phyloP scores from a whole-genome alignment of 2,329 filamentous ascomycete genomes.

The Sporothrix dimorphospora region DNA sequence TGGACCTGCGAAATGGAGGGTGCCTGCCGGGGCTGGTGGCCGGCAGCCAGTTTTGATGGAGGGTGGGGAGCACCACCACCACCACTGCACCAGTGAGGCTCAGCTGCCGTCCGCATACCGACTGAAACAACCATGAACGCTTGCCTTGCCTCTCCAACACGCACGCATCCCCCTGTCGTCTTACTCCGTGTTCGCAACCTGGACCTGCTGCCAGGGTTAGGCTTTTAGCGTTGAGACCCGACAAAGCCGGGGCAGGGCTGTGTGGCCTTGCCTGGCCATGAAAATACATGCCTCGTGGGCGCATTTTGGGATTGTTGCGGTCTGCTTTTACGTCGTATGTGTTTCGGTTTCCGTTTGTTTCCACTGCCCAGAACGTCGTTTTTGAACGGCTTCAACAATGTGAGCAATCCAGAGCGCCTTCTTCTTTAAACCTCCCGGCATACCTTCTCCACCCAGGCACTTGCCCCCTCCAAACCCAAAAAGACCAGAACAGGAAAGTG shows the following conservation, averaged over 20 bases:
- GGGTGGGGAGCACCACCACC: neutral
- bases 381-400: neutral
- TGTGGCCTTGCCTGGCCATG: neutral
- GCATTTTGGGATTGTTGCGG: neutral
- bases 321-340: neutral
- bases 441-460: neutral
- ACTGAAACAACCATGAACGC: constrained; percentile 2
- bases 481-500: neutral
- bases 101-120: constrained; percentile 13
- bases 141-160: neutral
- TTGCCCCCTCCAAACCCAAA: neutral
- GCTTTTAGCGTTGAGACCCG: neutral
- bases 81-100: constrained; percentile 16
- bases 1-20: neutral
- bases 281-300: neutral
- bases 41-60: neutral
- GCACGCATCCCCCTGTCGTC: neutral
- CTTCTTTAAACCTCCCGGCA: neutral
- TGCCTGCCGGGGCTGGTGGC: constrained; percentile 11
- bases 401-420: neutral
- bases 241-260: neutral
- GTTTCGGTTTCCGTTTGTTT: neutral
- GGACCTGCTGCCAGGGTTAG: neutral
- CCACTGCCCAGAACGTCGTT: neutral
- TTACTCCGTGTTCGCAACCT: neutral